These are phyloP conservation scores for Diplodia sapinea DNA, from an alignment of 2,329 filamentous ascomycete species.

Conservation along the genomic window DNA sequence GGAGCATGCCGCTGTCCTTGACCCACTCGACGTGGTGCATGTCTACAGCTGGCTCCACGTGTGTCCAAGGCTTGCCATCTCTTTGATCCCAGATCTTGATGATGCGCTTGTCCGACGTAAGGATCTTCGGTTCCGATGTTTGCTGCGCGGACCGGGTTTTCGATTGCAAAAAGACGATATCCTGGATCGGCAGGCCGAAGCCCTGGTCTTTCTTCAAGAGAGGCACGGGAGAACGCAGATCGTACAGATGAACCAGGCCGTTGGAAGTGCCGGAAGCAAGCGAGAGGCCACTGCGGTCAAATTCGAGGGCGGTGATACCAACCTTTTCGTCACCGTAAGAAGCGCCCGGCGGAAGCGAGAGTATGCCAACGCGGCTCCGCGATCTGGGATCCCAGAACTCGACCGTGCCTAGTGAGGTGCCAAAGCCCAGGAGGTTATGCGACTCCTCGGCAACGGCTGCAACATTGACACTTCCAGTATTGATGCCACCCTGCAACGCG, in stretches of 20 bases:
- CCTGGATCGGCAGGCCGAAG: constrained; percentile 90
- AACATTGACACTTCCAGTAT: constrained; percentile 84
- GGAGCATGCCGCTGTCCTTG: constrained; percentile 88
- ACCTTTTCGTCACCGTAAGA: constrained; percentile 48
- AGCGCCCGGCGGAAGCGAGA: constrained; percentile 61
- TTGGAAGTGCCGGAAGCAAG: constrained; percentile 86
- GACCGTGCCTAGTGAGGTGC: constrained; percentile 91
- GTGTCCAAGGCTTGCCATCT: constrained; percentile 89
- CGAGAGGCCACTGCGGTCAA: constrained; percentile 81
- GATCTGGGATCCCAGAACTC: constrained; percentile 96
- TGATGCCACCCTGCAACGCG: constrained; percentile 84
- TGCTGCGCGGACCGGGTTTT: constrained; percentile 71
- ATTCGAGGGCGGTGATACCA: constrained; percentile 86
- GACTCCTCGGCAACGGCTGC: constrained; percentile 85
- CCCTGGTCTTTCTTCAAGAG: constrained; percentile 93
- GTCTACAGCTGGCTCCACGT: constrained; percentile 91
- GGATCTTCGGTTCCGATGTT: constrained; percentile 71
- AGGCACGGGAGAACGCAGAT: constrained; percentile 85
- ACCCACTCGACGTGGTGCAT: constrained; percentile 94
- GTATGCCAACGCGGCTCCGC: constrained; percentile 77
- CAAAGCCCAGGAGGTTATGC: constrained; percentile 90
- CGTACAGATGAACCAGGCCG: constrained; percentile 88
- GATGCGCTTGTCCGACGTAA: constrained; percentile 91
- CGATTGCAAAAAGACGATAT: constrained; percentile 71
- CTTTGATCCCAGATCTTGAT: constrained; percentile 95